phyloP scores from a whole-genome alignment of 2,329 filamentous ascomycete species.

The Domatiomyces catenatus region DNA sequence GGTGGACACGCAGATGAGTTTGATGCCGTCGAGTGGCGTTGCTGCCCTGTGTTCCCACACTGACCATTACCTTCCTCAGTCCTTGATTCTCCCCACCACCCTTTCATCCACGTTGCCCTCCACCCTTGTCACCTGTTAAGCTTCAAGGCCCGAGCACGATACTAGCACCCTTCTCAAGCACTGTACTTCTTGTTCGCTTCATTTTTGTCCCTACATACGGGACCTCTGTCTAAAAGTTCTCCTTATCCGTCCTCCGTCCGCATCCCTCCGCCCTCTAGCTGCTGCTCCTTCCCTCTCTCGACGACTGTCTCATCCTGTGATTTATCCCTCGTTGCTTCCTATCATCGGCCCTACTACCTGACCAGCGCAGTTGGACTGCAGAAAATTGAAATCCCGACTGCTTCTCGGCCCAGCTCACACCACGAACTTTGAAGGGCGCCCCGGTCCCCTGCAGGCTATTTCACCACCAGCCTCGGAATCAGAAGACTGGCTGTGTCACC shows the following conservation, averaged over 20 bases:
- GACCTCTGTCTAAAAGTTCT: background rate
- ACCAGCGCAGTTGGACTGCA: background rate
- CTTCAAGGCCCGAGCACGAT: background rate
- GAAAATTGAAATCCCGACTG: background rate
- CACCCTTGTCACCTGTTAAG: background rate
- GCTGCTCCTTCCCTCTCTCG: background rate
- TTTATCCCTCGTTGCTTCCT: background rate
- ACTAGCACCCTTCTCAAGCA: background rate
- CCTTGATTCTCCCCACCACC: background rate
- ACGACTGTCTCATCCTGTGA: background rate
- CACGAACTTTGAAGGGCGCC: background rate
- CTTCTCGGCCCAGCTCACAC: background rate
- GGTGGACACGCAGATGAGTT: background rate
- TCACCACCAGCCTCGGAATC: background rate
- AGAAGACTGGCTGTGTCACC: background rate
- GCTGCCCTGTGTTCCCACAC: background rate
- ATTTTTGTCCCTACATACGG: background rate
- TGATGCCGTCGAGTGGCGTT: background rate
- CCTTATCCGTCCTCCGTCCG: background rate
- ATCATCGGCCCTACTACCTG: background rate
- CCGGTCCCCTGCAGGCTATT: background rate
- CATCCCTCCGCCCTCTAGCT: background rate
- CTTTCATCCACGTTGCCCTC: background rate
- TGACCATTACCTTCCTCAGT: background rate
- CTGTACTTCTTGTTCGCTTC: background rate